These are phyloP conservation scores for Hypoxylon sp. DNA, from an alignment of 2,329 filamentous ascomycete genomes.

Conservation along the genomic window DNA sequence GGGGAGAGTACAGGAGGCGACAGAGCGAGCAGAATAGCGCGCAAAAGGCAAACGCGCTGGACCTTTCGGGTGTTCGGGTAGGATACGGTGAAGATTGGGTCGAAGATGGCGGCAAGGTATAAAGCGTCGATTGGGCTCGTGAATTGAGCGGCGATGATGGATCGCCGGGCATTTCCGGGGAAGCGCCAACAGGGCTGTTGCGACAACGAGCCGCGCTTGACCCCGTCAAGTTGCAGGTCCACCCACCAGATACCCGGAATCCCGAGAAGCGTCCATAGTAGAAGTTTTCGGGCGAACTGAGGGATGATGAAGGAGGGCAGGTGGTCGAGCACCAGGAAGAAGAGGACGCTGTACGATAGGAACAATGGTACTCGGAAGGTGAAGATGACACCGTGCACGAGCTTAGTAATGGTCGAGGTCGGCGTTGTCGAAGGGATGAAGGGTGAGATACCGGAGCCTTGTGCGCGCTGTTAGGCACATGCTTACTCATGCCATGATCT, in stretches of 20 bases:
- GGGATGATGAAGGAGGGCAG: slow-evolving; percentile 69
- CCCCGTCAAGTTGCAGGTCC: slow-evolving; percentile 96
- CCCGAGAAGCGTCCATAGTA: slow-evolving; percentile 87
- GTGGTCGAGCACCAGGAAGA: slow-evolving; percentile 87
- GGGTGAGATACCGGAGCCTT: slow-evolving; percentile 94
- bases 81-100: slow-evolving; percentile 90
- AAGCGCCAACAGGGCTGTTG: slow-evolving; percentile 80
- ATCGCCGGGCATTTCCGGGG: slow-evolving; percentile 75
- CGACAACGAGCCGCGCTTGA: slow-evolving; percentile 88
- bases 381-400: slow-evolving; percentile 80
- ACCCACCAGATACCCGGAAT: slow-evolving; percentile 98
- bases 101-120: slow-evolving; percentile 95
- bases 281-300: slow-evolving; percentile 77
- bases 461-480: slow-evolving; percentile 10
- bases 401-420: slow-evolving; percentile 71
- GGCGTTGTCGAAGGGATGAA: slow-evolving; percentile 86
- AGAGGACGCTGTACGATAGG: slow-evolving; percentile 73
- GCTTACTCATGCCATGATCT: background rate
- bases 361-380: slow-evolving; percentile 84
- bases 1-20: slow-evolving; percentile 62
- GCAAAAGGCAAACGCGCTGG: slow-evolving; percentile 79
- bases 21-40: slow-evolving; percentile 81
- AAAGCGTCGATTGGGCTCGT: slow-evolving; percentile 93
- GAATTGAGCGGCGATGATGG: slow-evolving; percentile 89
- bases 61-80: slow-evolving; percentile 82